A percentile compares a stretch with the other conserved stretches of the same genome.
These are phyloP conservation scores for Copromyces sp. DNA, from an alignment of 495 filamentous ascomycete species.

Conservation along the genomic window DNA sequence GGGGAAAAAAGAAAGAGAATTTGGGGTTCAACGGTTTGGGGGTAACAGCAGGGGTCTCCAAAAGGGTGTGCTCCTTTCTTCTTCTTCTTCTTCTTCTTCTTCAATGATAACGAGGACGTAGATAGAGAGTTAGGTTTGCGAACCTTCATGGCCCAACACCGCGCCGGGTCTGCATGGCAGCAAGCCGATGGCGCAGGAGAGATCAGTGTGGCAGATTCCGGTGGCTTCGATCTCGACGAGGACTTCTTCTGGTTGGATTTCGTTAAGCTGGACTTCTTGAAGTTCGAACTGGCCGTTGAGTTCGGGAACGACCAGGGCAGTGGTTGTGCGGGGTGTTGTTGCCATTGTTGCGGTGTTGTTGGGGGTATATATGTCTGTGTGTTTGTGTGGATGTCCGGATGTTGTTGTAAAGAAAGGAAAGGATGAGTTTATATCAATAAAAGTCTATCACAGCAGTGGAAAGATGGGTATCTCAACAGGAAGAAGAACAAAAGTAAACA, in stretches of 20 bases:
- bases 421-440: neutral
- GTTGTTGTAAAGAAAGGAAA: neutral
- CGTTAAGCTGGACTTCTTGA: conserved; percentile 11
- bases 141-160: conserved; percentile 66
- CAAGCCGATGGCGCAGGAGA: conserved; percentile 31
- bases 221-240: conserved; percentile 62
- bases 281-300: conserved; percentile 19
- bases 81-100: neutral
- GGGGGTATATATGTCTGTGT: neutral
- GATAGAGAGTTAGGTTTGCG: neutral
- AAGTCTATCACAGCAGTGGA: neutral
- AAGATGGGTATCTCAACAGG: neutral
- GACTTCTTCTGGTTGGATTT: conserved; percentile 51
- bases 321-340: conserved; percentile 15
- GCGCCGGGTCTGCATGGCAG: conserved; percentile 43
- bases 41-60: neutral
- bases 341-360: neutral
- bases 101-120: neutral
- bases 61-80: neutral
- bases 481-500: neutral
- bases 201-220: conserved; percentile 70
- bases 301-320: conserved; percentile 20
- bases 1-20: neutral
- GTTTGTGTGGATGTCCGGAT: neutral
- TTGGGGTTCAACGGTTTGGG: neutral